Base-by-base conservation (phyloP, 2,329 filamentous ascomycete genomes). In the Aureobasidium mangrovei region DNA sequence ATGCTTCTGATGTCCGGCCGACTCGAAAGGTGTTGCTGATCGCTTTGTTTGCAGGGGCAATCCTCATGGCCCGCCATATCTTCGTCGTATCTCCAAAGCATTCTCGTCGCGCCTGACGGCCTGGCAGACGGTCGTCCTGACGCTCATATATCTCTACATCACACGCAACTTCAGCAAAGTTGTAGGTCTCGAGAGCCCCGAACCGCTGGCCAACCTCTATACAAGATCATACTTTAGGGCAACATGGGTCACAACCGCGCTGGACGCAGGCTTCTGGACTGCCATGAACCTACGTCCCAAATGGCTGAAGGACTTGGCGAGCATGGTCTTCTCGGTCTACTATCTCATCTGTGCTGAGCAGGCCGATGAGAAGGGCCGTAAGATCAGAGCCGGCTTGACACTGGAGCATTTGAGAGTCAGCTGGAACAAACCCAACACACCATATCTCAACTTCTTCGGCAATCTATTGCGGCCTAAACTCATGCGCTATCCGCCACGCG, bases 201-300 rank as follows among this genome's bases (percentile, higher is more conserved):
- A 98, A 64, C 93, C 93, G 24, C 78, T 98, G 65, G 86, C 91
- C 31, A 95, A 95, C 65, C 85, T 97, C 68, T 98, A 98, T 73
- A 89, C 88, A 53, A 79, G 88, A 49, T 84, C 87, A 29, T 98
- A 94, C 73, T 98, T 95, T 69, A 85, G 93, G 46, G 93, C 93
- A 54, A 98, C 93, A 66, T 98, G 93, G 93, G 82, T 97, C 12
- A 84, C 93, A 52, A 98, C 93, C 0, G 93, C 90, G 0, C 73
- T 98, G 57, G 93, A 98, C 64, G 93, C 93, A 4, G 93, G 93
- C 1, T 98, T 96, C 70, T 98, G 93, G 93, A 95, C 90, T 0
- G 93, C 93, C 33, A 98, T 98, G 93, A 85, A 83, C 63, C 91
- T 98, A 59, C 81, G 81, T 55, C 77, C 77, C 45, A 90, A 86